Evolutionary conservation across 352 stramenopile genomes (phyloP), one percentile per base, ranked within the genome.

Genomic region (Phytopythium chamaehyphon): DNA sequence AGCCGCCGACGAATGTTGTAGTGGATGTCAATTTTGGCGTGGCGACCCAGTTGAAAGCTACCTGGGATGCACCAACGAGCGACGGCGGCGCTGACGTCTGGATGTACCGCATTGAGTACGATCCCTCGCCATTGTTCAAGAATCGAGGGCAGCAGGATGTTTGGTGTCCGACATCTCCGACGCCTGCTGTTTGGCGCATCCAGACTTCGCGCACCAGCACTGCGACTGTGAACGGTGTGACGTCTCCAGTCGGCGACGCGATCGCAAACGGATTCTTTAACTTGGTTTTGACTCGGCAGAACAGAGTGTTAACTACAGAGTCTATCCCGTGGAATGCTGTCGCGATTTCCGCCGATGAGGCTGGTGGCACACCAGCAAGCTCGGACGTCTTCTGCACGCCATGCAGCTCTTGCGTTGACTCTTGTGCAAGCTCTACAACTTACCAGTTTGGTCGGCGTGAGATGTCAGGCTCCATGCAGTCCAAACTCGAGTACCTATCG

Each of bases 301-400:
- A 84, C 40, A 44, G 54, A 2, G 50, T 79, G 8, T 49, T 73
- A 28, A 67, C 62, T 10, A 86, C 80, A 7, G 68, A 96, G 40
- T 76, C 86, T 14, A 98, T 98, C 55, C 86, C 92, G 19, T 98
- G 93, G 73, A 83, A 98, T 63, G 93, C 94, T 8, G 88, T 96
- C 19, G 88, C 90, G 1, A 71, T 83, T 26, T 73, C 88, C 1
- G 72, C 49, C 14, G 84, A 97, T 14, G 95, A 98, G 53, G 56
- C 71, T 0, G 82, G 83, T 11, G 83, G 81, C 16, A 52, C 47
- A 1, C 51, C 63, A 2, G 54, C 59, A 5, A 49, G 49, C 1
- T 88, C 82, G 0, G 64, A 71, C 5, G 62, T 93, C 1, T 93
- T 90, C 39, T 93, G 83, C 35, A 85, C 72, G 0, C 38, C 55